A percentile compares a stretch with the other conserved stretches of the same genome.
These are phyloP conservation scores for Arctium lappa DNA, from an alignment of 129 eudicot genomes.

Conservation along the genomic window DNA sequence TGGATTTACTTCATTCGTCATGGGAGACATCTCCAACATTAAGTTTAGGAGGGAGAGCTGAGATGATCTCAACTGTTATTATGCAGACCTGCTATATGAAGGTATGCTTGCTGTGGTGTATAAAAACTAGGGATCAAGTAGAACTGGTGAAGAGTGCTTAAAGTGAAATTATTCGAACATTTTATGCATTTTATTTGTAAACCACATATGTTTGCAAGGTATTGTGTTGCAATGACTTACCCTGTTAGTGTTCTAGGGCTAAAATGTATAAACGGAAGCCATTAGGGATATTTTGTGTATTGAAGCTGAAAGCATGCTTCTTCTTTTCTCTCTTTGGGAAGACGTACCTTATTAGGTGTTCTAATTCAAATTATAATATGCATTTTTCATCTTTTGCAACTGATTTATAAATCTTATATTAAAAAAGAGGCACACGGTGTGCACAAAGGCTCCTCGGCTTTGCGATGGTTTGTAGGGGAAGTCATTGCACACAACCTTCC, in stretches of 20 bases:
- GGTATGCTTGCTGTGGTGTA: conserved; percentile 40
- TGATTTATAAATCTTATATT: background rate
- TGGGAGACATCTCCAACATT: conserved; percentile 75
- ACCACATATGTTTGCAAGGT: background rate
- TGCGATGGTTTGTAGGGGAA: background rate
- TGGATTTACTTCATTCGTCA: conserved; percentile 64
- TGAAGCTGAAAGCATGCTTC: background rate
- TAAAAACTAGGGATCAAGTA: background rate
- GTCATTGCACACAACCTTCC: background rate
- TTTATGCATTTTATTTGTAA: background rate
- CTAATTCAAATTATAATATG: background rate
- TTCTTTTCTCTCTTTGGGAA: background rate
- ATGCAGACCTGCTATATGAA: conserved; percentile 72
- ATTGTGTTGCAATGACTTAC: background rate
- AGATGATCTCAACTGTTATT: conserved; percentile 70
- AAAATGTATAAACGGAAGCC: conserved; percentile 4
- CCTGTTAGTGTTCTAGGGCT: background rate
- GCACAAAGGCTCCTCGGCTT: background rate
- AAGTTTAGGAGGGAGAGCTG: conserved; percentile 73
- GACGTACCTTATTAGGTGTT: background rate
- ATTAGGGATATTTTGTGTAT: background rate
- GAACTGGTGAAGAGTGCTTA: background rate
- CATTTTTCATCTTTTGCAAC: background rate
- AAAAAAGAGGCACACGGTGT: background rate
- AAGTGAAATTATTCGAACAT: background rate